These are phyloP conservation scores for barley (Hordeum vulgare) DNA, from an alignment of 176 grass and related monocot species.

Conservation along the genomic window DNA sequence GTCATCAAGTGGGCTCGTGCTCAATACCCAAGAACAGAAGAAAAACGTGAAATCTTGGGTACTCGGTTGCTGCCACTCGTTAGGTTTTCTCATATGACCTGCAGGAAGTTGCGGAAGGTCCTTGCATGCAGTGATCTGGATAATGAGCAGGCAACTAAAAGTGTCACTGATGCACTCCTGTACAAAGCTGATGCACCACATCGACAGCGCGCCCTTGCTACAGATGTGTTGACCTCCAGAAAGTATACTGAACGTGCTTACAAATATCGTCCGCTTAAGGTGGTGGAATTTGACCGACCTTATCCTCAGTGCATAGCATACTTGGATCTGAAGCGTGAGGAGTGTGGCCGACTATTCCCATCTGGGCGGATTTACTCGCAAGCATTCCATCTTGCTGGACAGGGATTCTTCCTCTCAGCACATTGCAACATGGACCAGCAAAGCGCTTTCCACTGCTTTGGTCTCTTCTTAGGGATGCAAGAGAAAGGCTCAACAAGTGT, in stretches of 20 bases:
- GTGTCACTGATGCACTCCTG: constrained; percentile 78
- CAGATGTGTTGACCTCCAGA: constrained; percentile 45
- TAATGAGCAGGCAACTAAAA: constrained; percentile 60
- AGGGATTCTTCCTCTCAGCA: constrained; percentile 96
- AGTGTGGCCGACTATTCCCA: constrained; percentile 69
- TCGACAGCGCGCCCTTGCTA: constrained; percentile 62
- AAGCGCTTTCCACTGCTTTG: constrained; percentile 77
- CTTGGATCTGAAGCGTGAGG: constrained; percentile 85
- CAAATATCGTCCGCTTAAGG: constrained; percentile 93
- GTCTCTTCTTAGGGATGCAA: constrained; percentile 98
- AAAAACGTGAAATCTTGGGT: constrained; percentile 75
- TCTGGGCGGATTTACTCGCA: constrained; percentile 89
- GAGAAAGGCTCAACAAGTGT: constrained; percentile 91
- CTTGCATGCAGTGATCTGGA: constrained; percentile 71
- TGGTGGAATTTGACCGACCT: constrained; percentile 86
- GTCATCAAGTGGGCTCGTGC: constrained; percentile 79
- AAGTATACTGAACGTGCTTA: constrained; percentile 74
- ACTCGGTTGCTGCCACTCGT: constrained; percentile 60
- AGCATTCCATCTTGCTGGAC: constrained; percentile 84
- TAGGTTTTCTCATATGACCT: constrained; percentile 81
- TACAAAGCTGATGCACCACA: constrained; percentile 85
- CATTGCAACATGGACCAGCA: constrained; percentile 92
- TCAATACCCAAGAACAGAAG: constrained; percentile 75
- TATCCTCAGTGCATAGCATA: constrained; percentile 89
- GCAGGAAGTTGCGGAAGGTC: constrained; percentile 84